Evolutionary conservation across 345 rosid genomes (phyloP), one percentile per base, ranked within the genome.

Genomic region (Citrus reticulata): DNA sequence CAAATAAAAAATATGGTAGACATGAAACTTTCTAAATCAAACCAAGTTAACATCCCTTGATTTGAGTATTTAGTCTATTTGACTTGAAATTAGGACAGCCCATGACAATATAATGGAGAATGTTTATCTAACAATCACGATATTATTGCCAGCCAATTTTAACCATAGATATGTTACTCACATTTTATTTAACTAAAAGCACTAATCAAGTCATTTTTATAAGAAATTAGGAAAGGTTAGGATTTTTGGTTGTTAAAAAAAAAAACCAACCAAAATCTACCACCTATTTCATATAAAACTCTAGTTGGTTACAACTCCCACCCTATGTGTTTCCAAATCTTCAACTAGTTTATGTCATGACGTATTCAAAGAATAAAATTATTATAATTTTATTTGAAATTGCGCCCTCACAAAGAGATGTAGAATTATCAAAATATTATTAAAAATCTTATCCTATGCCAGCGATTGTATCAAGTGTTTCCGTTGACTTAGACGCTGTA

Each of bases 301-400:
- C 64, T 59, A 16, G 86, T 83, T 83, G 85, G 85, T 85, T 83
- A 73, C 89, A 82, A 78, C 85, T 65, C 70, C 89, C 80, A 46
- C 80, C 72, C 32, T 79, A 17, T 67, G 30, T 19, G 5, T 20
- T 70, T 34, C 59, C 72, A 66, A 55, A 14, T 40, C 34, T 66
- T 34, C 71, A 32, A 51, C 42, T 66, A 66, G 37, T 54, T 76
- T 65, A 51, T 49, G 42, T 65, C 49, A 34, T 55, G 61, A 72
- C 60, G 74, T 79, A 62, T 29, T 55, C 39, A 9, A 22, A 57
- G 82, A 79, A 81, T 81, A 68, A 60, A 67, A 39, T 24, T 71
- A 49, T 63, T 9, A 19, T 55, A 75, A 46, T 32, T 77, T 73
- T 54, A 55, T 32, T 55, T 19, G 25, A 11, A 32, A 34, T 29